Conservation (phyloP, 768 basidiomycete species). For the Serendipita vermifera region DNA sequence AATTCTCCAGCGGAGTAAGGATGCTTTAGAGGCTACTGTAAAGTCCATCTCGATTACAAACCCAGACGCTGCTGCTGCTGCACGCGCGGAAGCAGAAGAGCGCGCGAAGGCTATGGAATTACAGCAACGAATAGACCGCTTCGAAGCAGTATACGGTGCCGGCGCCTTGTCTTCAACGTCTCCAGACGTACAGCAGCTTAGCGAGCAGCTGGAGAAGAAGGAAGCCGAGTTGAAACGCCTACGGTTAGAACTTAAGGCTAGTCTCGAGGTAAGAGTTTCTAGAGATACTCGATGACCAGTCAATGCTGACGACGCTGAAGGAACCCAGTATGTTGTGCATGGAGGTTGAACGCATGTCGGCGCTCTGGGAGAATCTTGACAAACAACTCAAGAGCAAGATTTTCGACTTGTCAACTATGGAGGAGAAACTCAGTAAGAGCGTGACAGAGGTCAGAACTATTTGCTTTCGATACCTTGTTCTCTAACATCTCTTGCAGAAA, state of each 20-base stretch:
- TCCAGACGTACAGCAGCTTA: conserved; percentile 40
- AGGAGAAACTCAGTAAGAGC: conserved; percentile 55
- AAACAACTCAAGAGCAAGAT: conserved; percentile 72
- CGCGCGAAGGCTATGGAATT: conserved; percentile 17
- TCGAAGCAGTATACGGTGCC: conserved; percentile 49
- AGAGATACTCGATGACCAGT: neutral
- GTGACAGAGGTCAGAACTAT: conserved; percentile 46
- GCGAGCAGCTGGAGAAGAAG: conserved; percentile 44
- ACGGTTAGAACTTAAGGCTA: conserved; percentile 32
- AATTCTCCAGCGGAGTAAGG: conserved; percentile 35
- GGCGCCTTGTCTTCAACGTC: conserved; percentile 31
- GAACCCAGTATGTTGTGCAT: conserved; percentile 64
- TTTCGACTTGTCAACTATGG: conserved; percentile 60
- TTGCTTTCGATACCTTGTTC: neutral
- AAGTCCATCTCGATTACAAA: conserved; percentile 32
- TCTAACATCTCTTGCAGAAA: conserved; percentile 41
- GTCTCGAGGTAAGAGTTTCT: neutral
- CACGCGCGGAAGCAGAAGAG: conserved; percentile 22
- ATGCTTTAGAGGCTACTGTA: conserved; percentile 42
- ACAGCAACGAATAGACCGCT: conserved; percentile 34
- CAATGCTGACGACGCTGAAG: conserved; percentile 24
- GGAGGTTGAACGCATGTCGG: conserved; percentile 75
- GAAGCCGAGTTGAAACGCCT: conserved; percentile 55
- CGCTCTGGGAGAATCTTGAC: conserved; percentile 76
- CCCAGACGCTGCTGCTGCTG: conserved; percentile 39